phyloP scores from a whole-genome alignment of 1,139 yeast genomes.

The Taiozyma onychis region DNA sequence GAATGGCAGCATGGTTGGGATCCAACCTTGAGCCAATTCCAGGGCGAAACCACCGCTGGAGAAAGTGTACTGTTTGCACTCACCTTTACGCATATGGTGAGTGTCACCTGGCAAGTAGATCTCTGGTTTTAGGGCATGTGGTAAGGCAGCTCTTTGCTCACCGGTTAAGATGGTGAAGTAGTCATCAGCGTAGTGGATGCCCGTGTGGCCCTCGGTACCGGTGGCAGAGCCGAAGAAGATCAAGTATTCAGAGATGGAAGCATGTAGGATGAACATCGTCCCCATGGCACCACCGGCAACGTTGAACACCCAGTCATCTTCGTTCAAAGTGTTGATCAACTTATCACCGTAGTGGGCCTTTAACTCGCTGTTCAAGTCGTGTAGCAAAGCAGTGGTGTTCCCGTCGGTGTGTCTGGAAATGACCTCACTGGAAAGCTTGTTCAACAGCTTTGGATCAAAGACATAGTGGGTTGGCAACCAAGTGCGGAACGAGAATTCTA shows the following conservation, averaged over 20 bases:
- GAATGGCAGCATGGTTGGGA: slow-evolving; percentile 96
- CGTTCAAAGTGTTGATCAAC: slow-evolving; percentile 59
- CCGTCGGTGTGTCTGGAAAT: slow-evolving; percentile 43
- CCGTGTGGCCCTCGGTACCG: slow-evolving; percentile 95
- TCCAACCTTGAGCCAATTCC: slow-evolving; percentile 98
- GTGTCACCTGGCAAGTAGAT: slow-evolving; percentile 75
- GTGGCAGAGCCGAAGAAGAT: slow-evolving; percentile 84
- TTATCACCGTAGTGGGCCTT: slow-evolving; percentile 62
- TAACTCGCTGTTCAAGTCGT: slow-evolving; percentile 54
- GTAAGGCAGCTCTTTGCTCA: slow-evolving; percentile 64
- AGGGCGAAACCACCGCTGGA: slow-evolving; percentile 77
- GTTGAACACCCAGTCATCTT: slow-evolving; percentile 90
- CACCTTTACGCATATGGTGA: slow-evolving; percentile 72
- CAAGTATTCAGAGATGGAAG: slow-evolving; percentile 89
- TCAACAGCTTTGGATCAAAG: slow-evolving; percentile 40
- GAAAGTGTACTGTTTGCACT: slow-evolving; percentile 81
- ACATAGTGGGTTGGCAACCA: slow-evolving; percentile 69
- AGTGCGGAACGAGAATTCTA: slow-evolving; percentile 43
- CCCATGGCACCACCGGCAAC: slow-evolving; percentile 99
- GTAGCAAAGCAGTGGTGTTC: slow-evolving; percentile 56
- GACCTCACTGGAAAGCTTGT: slow-evolving; percentile 9
- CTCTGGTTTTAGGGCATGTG: slow-evolving; percentile 57
- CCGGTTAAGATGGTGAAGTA: slow-evolving; percentile 89
- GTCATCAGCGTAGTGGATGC: slow-evolving; percentile 94
- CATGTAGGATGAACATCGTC: slow-evolving; percentile 89